Percentiles rank a stretch among this genome's conserved stretches.
phyloP scores from a whole-genome alignment of 768 basidiomycete genomes.

The Sistotremastrum suecicum region DNA sequence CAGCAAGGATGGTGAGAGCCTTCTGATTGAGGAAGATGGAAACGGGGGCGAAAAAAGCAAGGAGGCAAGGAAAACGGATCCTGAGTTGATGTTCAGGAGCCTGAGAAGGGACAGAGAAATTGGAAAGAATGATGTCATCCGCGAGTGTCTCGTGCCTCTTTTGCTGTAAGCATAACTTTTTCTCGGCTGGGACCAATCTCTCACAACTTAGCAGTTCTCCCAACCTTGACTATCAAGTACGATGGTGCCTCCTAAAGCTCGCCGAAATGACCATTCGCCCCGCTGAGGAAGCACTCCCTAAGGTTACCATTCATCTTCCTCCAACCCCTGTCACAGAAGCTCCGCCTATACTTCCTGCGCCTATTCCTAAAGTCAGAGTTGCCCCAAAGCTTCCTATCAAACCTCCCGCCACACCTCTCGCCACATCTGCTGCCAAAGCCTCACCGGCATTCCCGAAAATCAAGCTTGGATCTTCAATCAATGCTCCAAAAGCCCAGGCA shows the following conservation, averaged over 20 bases:
- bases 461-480: background rate
- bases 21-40: slow-evolving; percentile 82
- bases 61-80: slow-evolving; percentile 69
- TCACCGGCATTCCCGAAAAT: background rate
- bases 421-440: background rate
- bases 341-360: slow-evolving; percentile 24
- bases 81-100: slow-evolving; percentile 75
- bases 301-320: slow-evolving; percentile 71
- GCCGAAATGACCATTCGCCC: slow-evolving; percentile 81
- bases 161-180: slow-evolving; percentile 44
- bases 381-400: slow-evolving; percentile 9
- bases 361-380: slow-evolving; percentile 39
- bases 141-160: slow-evolving; percentile 71
- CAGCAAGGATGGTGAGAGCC: slow-evolving; percentile 57
- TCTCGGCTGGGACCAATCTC: background rate
- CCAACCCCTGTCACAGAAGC: slow-evolving; percentile 56
- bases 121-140: slow-evolving; percentile 62
- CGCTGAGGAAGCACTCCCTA: slow-evolving; percentile 71
- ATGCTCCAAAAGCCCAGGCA: background rate
- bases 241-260: slow-evolving; percentile 83
- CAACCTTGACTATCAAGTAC: slow-evolving; percentile 74
- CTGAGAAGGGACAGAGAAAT: slow-evolving; percentile 80
- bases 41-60: slow-evolving; percentile 52
- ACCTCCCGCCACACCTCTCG: background rate
- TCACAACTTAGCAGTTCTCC: slow-evolving; percentile 35